Base-by-base conservation (phyloP, 2,329 filamentous ascomycete species). In the Ophiognomonia clavigignenti-juglandacearum region DNA sequence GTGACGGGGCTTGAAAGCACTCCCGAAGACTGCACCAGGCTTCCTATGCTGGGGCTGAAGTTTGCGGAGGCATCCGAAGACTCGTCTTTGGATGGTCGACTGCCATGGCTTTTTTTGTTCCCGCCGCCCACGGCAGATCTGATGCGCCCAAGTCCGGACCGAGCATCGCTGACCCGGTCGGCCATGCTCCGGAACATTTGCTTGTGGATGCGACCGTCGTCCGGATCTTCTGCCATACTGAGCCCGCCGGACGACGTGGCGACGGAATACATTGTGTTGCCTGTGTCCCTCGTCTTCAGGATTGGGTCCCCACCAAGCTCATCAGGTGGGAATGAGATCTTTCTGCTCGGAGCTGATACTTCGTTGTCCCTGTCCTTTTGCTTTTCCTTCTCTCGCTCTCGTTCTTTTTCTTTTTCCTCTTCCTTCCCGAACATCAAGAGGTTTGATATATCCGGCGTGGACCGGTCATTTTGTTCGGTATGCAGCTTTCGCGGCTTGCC, bases 121-220 rank as follows among this genome's bases (percentile, higher is more conserved):
- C 74, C 73, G 1, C 88, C 87, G 1, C 88, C 87, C 29, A 96
- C 86, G 3, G 83, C 88, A 60, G 92, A 89, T 60, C 91, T 91
- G 62, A 96, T 90, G 29, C 88, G 83, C 2, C 86, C 87, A 47
- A 96, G 76, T 0, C 90, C 89, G 47, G 85, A 89, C 39, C 86
- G 83, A 38, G 89, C 87, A 64, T 95, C 89, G 53, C 79, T 86
- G 61, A 88, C 85, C 54, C 86, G 85, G 5, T 80, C 87, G 3
- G 85, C 85, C 14, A 93, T 87, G 51, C 83, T 86, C 62, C 88
- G 93, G 64, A 91, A 86, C 14, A 89, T 77, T 0, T 80, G 78
- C 55, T 77, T 83, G 24, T 83, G 78, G 20, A 80, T 62, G 14
- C 78, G 75, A 48, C 73, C 79, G 23, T 81, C 80, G 16, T 62